Conservation (phyloP, 305 asterid genomes). For the Ajuga reptans region DNA sequence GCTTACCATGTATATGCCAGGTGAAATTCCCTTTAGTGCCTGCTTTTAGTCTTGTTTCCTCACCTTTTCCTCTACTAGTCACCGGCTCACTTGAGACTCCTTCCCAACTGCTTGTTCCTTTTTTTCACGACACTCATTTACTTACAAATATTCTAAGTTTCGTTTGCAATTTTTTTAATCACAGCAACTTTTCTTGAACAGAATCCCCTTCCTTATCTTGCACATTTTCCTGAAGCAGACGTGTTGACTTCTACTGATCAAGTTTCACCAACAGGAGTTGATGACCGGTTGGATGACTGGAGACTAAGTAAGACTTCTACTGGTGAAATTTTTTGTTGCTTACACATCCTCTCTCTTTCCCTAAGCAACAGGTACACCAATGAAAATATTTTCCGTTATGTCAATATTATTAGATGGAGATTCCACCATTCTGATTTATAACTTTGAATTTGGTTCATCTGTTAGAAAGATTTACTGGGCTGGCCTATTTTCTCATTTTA, state of each 20-base stretch:
- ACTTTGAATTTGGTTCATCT: neutral
- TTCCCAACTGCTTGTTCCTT: neutral
- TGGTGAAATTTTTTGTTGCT: constrained; percentile 20
- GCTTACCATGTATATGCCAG: neutral
- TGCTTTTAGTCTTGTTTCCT: neutral
- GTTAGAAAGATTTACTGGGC: constrained; percentile 6
- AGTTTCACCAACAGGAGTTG: constrained; percentile 77
- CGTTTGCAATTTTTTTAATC: constrained; percentile 11
- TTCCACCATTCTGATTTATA: neutral
- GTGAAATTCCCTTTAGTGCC: neutral
- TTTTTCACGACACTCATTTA: neutral
- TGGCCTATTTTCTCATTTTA: constrained; percentile 9
- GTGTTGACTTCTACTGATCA: constrained; percentile 91
- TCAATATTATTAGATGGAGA: neutral
- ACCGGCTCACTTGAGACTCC: neutral
- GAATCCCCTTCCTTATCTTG: constrained; percentile 93
- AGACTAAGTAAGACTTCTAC: constrained; percentile 47
- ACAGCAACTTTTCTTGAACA: constrained; percentile 38
- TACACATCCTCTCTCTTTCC: constrained; percentile 5
- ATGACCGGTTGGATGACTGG: constrained; percentile 91
- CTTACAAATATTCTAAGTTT: neutral
- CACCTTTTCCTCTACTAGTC: neutral
- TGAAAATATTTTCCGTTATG: constrained; percentile 1
- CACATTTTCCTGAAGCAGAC: constrained; percentile 95
- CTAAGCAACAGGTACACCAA: constrained; percentile 6